Evolutionary conservation across 2,329 filamentous ascomycete species (phyloP).

Genomic region (Colletotrichum australisinense): DNA sequence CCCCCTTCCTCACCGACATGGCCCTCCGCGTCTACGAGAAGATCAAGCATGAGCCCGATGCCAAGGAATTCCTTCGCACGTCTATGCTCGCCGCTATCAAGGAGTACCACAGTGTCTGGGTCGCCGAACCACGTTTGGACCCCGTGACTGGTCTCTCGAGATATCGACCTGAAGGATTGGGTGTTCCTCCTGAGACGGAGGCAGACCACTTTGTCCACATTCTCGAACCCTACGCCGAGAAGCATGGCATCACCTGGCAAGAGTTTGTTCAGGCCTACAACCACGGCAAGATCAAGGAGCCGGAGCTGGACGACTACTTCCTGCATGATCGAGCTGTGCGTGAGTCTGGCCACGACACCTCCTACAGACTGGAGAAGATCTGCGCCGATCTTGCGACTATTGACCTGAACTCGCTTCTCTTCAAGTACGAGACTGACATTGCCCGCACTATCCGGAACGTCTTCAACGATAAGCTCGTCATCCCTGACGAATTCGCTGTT

Average conservation of each 20-base stretch:
- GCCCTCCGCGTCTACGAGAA: constrained; percentile 92
- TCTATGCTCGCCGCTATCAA: constrained; percentile 94
- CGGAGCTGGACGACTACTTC: constrained; percentile 94
- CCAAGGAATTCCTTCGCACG: constrained; percentile 82
- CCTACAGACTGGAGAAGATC: constrained; percentile 89
- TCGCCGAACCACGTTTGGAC: constrained; percentile 80
- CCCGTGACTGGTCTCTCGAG: constrained; percentile 82
- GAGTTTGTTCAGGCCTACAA: constrained; percentile 95
- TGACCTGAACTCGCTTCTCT: constrained; percentile 92
- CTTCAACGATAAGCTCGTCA: constrained; percentile 84
- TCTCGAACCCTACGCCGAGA: constrained; percentile 83
- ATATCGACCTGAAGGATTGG: constrained; percentile 85
- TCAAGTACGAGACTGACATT: constrained; percentile 98
- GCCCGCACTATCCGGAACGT: constrained; percentile 84
- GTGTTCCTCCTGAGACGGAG: constrained; percentile 93
- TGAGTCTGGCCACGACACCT: constrained; percentile 96
- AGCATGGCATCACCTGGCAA: constrained; percentile 83
- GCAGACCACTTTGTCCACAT: constrained; percentile 88
- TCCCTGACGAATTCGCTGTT: constrained; percentile 85
- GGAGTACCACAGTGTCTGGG: constrained; percentile 94
- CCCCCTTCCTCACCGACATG: constrained; percentile 98
- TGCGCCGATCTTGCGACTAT: constrained; percentile 92
- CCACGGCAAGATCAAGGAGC: constrained; percentile 78
- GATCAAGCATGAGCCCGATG: constrained; percentile 86
- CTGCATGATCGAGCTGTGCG: constrained; percentile 94